phyloP scores from a whole-genome alignment of 371 early-diverging fungal species.

The Gilbertella persicaria region DNA sequence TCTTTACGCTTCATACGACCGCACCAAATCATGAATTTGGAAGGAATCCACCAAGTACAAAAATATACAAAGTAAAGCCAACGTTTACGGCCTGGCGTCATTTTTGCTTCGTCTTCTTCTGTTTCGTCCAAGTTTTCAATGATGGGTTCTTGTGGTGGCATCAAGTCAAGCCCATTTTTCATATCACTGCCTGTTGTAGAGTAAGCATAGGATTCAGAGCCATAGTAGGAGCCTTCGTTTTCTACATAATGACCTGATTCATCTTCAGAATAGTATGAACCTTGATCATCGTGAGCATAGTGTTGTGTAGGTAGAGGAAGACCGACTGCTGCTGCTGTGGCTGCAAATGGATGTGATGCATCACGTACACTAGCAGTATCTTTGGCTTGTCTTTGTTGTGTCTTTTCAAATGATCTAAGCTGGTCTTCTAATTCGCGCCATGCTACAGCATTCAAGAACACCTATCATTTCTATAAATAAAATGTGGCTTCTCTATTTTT shows the following conservation, averaged over 20 bases:
- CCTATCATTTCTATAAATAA: constrained; percentile 27
- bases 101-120: constrained; percentile 46
- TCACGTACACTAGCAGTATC: constrained; percentile 5
- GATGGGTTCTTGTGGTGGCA: constrained; percentile 19
- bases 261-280: constrained; percentile 72
- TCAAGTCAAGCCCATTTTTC: constrained; percentile 10
- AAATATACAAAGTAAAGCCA: constrained; percentile 88
- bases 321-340: constrained; percentile 35
- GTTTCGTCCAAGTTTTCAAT: constrained; percentile 43
- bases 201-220: constrained; percentile 31
- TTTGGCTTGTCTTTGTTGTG: constrained; percentile 44
- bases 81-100: constrained; percentile 54
- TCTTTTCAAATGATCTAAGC: constrained; percentile 50
- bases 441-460: constrained; percentile 72
- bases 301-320: constrained; percentile 33
- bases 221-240: constrained; percentile 25
- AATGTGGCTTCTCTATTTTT: not conserved
- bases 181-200: constrained; percentile 3
- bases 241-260: constrained; percentile 41
- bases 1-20: constrained; percentile 83
- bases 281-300: constrained; percentile 54
- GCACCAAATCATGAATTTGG: constrained; percentile 61
- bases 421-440: constrained; percentile 77
- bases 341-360: constrained; percentile 26
- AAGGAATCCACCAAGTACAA: constrained; percentile 90